Evolutionary conservation across 352 stramenopile genomes (phyloP).

Genomic region (Albugo candida): DNA sequence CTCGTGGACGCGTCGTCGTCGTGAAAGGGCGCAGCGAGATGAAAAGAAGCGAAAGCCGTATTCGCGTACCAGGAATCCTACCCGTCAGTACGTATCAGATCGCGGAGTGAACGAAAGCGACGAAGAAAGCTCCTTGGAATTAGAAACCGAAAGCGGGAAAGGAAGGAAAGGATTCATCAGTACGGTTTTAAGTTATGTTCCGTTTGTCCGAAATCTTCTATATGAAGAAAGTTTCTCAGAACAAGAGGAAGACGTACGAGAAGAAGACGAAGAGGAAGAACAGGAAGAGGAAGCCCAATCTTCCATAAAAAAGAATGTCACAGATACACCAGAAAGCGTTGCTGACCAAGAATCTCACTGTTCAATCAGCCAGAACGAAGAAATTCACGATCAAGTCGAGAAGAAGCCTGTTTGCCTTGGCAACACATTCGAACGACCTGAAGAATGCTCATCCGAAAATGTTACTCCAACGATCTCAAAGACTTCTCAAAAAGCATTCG

Average conservation of each 20-base stretch:
- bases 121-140: background rate
- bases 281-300: conserved; percentile 4
- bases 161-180: too few species aligned
- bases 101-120: conserved; percentile 1
- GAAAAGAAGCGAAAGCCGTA: too few species aligned
- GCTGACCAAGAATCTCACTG: too few species aligned
- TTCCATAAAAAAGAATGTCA: background rate
- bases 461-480: conserved; percentile 2
- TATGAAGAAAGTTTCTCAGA: background rate
- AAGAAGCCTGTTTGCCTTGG: too few species aligned
- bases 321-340: too few species aligned
- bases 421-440: too few species aligned
- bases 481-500: background rate
- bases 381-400: too few species aligned
- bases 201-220: background rate
- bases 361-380: too few species aligned
- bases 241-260: background rate
- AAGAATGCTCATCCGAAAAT: too few species aligned
- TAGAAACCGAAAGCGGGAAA: background rate
- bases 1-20: too few species aligned
- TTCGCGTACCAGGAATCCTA: conserved; percentile 8
- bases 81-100: background rate
- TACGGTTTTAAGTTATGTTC: too few species aligned
- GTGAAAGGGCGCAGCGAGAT: too few species aligned
- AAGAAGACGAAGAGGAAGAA: background rate